Base-by-base conservation (phyloP, 2,329 filamentous ascomycete genomes). In the Penicillium sp. region DNA sequence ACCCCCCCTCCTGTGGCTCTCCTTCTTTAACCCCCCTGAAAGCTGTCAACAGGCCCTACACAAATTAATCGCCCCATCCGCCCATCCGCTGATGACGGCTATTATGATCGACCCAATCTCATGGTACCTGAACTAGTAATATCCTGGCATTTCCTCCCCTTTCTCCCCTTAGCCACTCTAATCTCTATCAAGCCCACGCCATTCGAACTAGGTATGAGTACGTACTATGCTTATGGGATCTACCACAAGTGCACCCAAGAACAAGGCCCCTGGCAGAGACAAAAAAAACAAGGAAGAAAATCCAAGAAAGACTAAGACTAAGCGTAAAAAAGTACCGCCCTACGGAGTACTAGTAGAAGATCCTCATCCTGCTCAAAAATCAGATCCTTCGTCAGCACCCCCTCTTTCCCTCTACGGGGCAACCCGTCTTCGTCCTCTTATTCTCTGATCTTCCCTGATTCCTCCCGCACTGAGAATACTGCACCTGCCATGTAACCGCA, bases 41-140 rank as follows among this genome's bases (percentile, higher is more conserved):
- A 52, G 51, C 55, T 58, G 51, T 55, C 45, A 58, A 51, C 18
- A 18, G 28, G 55, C 55, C 55, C 18, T 58, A 46, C 48, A 10
- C 39, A 50, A 37, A 58, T 51, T 47, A 49, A 51, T 29, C 11
- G 48, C 48, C 36, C 45, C 40, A 52, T 50, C n/a, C n/a, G n/a
- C n/a, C n/a, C 48, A 28, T 10, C 24, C 19, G 45, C 34, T 47
- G 39, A 26, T 47, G 31, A 44, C 43, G 34, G n/a, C 50, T 48
- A 48, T 47, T 48, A 47, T 52, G 48, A 42, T 44, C 43, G 33
- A 19, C 34, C 39, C 11, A 18, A 19, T 8, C 36, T 39, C 36
- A 16, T 39, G 18, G 36, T 39, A 39, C 21, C 8, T 3, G 18
- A 10, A 6, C 31, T 19, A 39, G 18, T n/a, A n/a, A n/a, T n/a